These are phyloP conservation scores for Aspergillus uvarum DNA, from an alignment of 2,329 filamentous ascomycete species.

Conservation along the genomic window DNA sequence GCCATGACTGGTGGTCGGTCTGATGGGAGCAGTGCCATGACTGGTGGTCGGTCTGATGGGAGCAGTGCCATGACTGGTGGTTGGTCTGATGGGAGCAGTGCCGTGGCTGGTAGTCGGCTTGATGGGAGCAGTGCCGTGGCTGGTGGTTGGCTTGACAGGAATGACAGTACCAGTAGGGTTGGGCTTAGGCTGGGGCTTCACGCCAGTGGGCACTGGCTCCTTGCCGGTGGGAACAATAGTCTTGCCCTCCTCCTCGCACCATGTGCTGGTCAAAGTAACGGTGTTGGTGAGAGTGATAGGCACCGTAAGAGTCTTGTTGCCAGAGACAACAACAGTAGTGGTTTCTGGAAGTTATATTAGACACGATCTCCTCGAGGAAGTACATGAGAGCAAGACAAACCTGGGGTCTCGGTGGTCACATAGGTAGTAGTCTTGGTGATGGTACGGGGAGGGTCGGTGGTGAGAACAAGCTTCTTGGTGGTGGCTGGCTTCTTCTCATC, in stretches of 20 bases:
- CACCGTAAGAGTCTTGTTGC: constrained; percentile 27
- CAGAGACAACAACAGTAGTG: constrained; percentile 30
- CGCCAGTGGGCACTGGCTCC: constrained; percentile 11
- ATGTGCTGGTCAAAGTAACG: constrained; percentile 31
- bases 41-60: not conserved
- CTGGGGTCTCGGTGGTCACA: constrained; percentile 37
- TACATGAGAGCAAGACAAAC: constrained; percentile 20
- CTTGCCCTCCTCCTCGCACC: constrained; percentile 23
- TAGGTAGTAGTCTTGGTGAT: constrained; percentile 34
- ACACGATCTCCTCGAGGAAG: not conserved
- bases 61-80: not conserved
- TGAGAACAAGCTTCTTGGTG: not conserved
- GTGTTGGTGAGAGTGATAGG: constrained; percentile 35
- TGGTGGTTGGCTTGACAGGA: constrained; percentile 5
- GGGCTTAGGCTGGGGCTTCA: not conserved
- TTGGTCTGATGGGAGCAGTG: not conserved
- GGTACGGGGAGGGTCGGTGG: not conserved
- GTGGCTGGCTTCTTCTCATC: not conserved
- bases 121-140: not conserved
- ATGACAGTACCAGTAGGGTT: constrained; percentile 3
- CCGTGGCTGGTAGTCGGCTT: constrained; percentile 4
- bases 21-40: not conserved
- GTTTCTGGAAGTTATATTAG: constrained; percentile 22
- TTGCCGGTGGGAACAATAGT: constrained; percentile 10
- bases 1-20: not conserved